A percentile compares a stretch with the other conserved stretches of the same genome.
These are phyloP conservation scores for Malus fusca DNA, from an alignment of 306 rosid genomes.

Conservation along the genomic window DNA sequence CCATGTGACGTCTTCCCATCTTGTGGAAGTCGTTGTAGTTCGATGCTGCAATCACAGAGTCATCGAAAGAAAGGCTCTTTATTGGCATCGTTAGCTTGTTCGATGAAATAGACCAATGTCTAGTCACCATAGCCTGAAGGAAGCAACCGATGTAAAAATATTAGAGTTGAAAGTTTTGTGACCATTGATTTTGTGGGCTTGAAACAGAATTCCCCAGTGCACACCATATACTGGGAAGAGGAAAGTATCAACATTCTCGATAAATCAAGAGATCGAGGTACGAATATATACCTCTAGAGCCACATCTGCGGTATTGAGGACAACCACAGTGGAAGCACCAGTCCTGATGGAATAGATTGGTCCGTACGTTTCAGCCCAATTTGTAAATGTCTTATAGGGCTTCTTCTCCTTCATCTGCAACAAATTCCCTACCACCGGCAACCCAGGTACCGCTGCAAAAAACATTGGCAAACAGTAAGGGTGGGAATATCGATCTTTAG, in stretches of 20 bases:
- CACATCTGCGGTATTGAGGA: not conserved
- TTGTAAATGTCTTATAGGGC: slow-evolving; percentile 65
- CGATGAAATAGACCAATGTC: too few relatives aligned
- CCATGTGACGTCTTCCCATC: slow-evolving; percentile 42
- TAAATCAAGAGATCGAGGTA: too few relatives aligned
- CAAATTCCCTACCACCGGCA: slow-evolving; percentile 76
- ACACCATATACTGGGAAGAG: too few relatives aligned
- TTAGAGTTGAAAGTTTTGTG: not conserved
- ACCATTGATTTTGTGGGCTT: too few relatives aligned
- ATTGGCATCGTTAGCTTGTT: slow-evolving; percentile 43
- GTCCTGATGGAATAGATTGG: slow-evolving; percentile 79
- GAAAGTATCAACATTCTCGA: too few relatives aligned
- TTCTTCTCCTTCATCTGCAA: slow-evolving; percentile 89
- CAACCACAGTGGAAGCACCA: slow-evolving; percentile 9
- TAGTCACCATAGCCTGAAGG: too few relatives aligned
- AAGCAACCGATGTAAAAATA: too few relatives aligned
- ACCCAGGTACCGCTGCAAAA: slow-evolving; percentile 63
- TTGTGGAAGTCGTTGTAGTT: slow-evolving; percentile 83
- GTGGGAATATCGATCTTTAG: too few relatives aligned
- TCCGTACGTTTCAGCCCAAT: slow-evolving; percentile 57
- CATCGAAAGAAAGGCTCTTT: slow-evolving; percentile 43
- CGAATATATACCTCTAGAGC: not conserved
- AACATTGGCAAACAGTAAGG: not conserved
- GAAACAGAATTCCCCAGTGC: too few relatives aligned
- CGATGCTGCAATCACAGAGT: slow-evolving; percentile 69